Conservation (phyloP, 352 stramenopile species). For the Pythium folliculosum region DNA sequence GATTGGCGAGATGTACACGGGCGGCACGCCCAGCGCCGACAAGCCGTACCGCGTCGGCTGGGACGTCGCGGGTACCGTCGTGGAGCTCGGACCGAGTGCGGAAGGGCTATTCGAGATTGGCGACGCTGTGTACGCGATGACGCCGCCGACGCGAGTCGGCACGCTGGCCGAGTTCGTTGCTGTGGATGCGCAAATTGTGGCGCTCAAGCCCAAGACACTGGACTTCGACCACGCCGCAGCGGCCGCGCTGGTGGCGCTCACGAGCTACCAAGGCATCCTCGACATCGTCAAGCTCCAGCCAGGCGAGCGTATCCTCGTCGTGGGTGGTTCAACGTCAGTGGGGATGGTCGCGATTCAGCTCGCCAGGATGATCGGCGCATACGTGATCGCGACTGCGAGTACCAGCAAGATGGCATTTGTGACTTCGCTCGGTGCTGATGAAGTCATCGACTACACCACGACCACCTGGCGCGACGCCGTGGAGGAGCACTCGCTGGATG, state of each 20-base stretch:
- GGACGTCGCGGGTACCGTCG: slow-evolving; percentile 10
- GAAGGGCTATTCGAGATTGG: slow-evolving; percentile 8
- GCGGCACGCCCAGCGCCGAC: slow-evolving; percentile 2
- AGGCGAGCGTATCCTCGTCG: slow-evolving; percentile 40
- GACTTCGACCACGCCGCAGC: slow-evolving; percentile 43
- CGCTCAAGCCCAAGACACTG: slow-evolving; percentile 41
- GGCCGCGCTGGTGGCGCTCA: slow-evolving; percentile 33
- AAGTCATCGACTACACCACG: slow-evolving; percentile 46
- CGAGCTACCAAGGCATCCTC: slow-evolving; percentile 37
- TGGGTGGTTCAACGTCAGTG: slow-evolving; percentile 39
- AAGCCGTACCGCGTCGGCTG: slow-evolving; percentile 28
- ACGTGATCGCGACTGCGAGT: slow-evolving; percentile 35
- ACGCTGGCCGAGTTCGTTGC: slow-evolving; percentile 45
- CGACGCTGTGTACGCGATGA: slow-evolving; percentile 26
- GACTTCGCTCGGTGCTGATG: slow-evolving; percentile 37
- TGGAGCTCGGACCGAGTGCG: slow-evolving; percentile 6
- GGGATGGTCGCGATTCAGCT: slow-evolving; percentile 47
- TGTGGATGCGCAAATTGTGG: slow-evolving; percentile 35
- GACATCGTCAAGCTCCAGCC: slow-evolving; percentile 38
- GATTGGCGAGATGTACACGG: slow-evolving; percentile 4
- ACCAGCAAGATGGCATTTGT: slow-evolving; percentile 35
- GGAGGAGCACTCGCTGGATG: slow-evolving; percentile 20
- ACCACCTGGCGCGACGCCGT: slow-evolving; percentile 38
- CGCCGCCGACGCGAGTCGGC: background rate
- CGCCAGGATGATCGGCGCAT: slow-evolving; percentile 19